Evolutionary conservation across 2,329 filamentous ascomycete species (phyloP), one percentile per base, ranked within the genome.

Genomic region (Colletotrichum orbiculare): DNA sequence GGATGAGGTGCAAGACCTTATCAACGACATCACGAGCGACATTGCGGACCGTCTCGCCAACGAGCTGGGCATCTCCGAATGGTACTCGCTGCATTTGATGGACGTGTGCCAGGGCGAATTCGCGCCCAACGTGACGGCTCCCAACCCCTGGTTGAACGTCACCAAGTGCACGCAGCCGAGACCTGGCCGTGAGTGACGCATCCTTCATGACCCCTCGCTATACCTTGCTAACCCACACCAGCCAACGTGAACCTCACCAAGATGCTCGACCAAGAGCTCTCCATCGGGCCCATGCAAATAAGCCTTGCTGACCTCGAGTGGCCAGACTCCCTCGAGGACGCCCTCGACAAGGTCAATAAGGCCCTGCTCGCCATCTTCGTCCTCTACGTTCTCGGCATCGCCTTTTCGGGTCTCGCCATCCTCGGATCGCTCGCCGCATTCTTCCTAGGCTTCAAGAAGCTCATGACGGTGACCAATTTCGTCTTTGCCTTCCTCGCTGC

Each of bases 81-180:
- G 83, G 83, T 85, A 85, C 69, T 84, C 82, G 13, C 66, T 85
- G 37, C 83, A 85, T 67, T 68, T 85, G 69, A 81, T 82, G 80
- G 76, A 77, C 43, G 72, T 76, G 4, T 85, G 83, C 71, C 74
- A 83, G 69, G 83, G 83, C 50, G 68, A 77, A 68, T 85, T 78
- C 67, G 74, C 76, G 45, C 81, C 81, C 37, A 82, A 83, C 57
- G 75, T 77, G 2, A 82, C 81, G 4, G 73, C 60, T 8, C 68
- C 73, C 3, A 70, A 71, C 34, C 72, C 77, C 12, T 76, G 75
- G 64, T 76, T 79, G 64, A 83, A 83, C 64, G 73, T 79, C 15
- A 81, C 80, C 33, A 78, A 80, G 71, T 85, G 82, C 71, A 83
- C 81, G 10, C 68, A 73, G 17, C 76, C 77, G 42, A 67, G 74